Evolutionary conservation across 2,329 filamentous ascomycete genomes (phyloP).

Genomic region (Arthrinium phaeospermum): DNA sequence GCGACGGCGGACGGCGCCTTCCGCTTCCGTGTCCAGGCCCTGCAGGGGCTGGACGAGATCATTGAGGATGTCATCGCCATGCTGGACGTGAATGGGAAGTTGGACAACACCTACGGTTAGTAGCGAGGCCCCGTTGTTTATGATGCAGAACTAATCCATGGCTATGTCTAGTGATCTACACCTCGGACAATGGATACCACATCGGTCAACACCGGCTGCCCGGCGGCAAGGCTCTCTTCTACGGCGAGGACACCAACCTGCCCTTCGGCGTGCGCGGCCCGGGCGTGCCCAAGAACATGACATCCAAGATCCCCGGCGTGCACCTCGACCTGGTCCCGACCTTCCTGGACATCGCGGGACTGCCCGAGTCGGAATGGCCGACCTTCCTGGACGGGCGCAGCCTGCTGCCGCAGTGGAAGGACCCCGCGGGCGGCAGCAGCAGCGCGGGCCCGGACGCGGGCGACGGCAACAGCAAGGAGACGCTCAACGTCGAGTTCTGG

Average conservation of each 20-base stretch:
- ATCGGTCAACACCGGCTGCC: conserved; percentile 64
- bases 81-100: conserved; percentile 44
- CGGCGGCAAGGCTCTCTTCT: conserved; percentile 62
- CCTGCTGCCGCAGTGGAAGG: not conserved
- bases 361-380: conserved; percentile 29
- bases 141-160: not conserved
- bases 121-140: not conserved
- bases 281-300: conserved; percentile 47
- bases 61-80: conserved; percentile 52
- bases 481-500: conserved; percentile 56
- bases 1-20: conserved; percentile 58
- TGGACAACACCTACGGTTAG: conserved; percentile 54
- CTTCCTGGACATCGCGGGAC: conserved; percentile 53
- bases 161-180: conserved; percentile 57
- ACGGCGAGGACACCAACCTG: conserved; percentile 65
- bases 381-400: not conserved
- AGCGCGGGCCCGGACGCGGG: conserved; percentile 24
- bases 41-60: conserved; percentile 62
- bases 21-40: conserved; percentile 53
- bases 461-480: conserved; percentile 39
- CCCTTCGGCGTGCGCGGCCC: conserved; percentile 63
- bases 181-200: conserved; percentile 66
- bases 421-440: conserved; percentile 51
- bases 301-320: conserved; percentile 26
- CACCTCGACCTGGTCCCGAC: conserved; percentile 71